A percentile compares a stretch with the other conserved stretches of the same genome.
Conservation (phyloP, 106 monocot genomes). For the Dendrobium chrysotoxum region DNA sequence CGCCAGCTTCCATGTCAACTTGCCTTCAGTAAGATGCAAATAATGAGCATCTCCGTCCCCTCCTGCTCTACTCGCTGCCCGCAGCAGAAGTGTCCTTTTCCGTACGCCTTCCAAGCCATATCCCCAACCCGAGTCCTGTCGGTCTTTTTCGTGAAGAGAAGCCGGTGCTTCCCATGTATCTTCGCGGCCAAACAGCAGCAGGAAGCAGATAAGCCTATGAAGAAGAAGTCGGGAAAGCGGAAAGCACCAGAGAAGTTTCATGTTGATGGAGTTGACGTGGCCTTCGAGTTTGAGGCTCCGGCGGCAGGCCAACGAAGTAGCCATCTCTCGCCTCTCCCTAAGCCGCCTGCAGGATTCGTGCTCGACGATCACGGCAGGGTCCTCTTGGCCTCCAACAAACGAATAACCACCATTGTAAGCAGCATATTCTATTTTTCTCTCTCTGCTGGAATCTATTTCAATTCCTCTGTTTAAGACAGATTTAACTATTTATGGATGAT, state of each 20-base stretch:
- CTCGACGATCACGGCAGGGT: conserved; percentile 64
- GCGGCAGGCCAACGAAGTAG: background rate
- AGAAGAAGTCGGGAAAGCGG: conserved; percentile 23
- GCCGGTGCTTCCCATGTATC: background rate
- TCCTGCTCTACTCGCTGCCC: background rate
- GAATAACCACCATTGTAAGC: conserved; percentile 72
- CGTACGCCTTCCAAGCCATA: background rate
- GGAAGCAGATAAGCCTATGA: conserved; percentile 11
- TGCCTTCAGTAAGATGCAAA: background rate
- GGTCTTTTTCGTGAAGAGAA: background rate
- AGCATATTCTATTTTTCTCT: background rate
- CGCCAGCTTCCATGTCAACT: background rate
- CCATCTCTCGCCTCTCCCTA: conserved; percentile 56
- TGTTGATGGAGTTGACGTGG: conserved; percentile 6
- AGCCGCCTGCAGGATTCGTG: conserved; percentile 85
- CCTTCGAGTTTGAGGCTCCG: conserved; percentile 8
- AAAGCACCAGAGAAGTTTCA: conserved; percentile 16
- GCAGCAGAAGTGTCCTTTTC: background rate
- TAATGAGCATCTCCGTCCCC: background rate
- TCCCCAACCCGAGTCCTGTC: background rate
- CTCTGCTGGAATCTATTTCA: background rate
- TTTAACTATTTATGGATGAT: background rate
- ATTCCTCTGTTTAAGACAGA: background rate
- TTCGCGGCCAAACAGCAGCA: conserved; percentile 46
- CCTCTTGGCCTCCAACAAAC: conserved; percentile 54